Evolutionary conservation across 2,329 filamentous ascomycete genomes (phyloP), one percentile per base, ranked within the genome.

Genomic region (Penicillium vulpinum): DNA sequence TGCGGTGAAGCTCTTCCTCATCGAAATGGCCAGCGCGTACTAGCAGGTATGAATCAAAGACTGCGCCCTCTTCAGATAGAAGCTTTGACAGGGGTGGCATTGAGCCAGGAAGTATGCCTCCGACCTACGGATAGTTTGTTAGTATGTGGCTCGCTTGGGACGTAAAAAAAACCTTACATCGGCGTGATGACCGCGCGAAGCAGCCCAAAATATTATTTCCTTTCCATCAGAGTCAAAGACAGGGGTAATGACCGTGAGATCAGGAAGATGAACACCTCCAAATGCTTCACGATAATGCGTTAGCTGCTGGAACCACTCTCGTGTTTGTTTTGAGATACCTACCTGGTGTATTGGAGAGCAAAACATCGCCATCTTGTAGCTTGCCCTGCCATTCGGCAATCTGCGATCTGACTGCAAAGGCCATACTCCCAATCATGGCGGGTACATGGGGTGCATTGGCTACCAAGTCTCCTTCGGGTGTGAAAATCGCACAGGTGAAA

Each of bases 401-500:
- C 74, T 92, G 89, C 41, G 88, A 88, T 58, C 83, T 81, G 3
- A 92, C 88, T 54, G 89, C 91, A 5, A 87, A 91, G 7, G 86
- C 88, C 89, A 92, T 91, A 45, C 54, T 22, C 89, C 89, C 7
- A 92, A 76, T 40, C 35, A 68, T 92, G 88, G 0, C 88, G 0
- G 90, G 90, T 13, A 93, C 75, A 78, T 92, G 88, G 0, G 90
- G 89, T 24, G 89, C 81, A 57, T 77, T 77, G 3, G 75, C 75
- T 1, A 92, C 89, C 1, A 92, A 77, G 0, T 87, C 87, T 18
- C 89, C 89, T 6, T 84, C 83, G 0, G 85, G 82, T 63, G 90
- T 88, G 59, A 92, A 92, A 1, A 92, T 80, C 22, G 89, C 89
- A 65, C 89, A 93, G 0, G 88, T 90, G 67, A 91, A 93, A 67